Evolutionary conservation across 2,329 filamentous ascomycete genomes (phyloP).

Genomic region (Graphilbum ipis-grandicollis): DNA sequence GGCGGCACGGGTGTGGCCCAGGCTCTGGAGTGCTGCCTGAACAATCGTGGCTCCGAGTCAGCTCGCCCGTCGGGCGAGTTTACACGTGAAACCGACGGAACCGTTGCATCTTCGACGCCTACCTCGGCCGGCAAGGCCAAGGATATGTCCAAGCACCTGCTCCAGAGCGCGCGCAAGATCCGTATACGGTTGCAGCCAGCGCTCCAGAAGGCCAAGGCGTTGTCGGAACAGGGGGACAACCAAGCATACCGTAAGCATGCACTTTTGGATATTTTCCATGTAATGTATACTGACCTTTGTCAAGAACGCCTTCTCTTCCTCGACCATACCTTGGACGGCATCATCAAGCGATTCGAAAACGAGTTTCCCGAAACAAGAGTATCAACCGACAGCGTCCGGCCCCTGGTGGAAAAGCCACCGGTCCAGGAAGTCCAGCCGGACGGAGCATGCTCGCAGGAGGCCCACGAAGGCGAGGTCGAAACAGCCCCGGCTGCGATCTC

Average conservation of each 20-base stretch:
- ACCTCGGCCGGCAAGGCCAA: constrained; percentile 43
- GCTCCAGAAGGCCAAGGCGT: constrained; percentile 53
- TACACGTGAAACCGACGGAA: constrained; percentile 32
- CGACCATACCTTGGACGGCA: constrained; percentile 71
- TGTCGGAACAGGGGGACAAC: constrained; percentile 46
- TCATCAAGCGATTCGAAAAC: constrained; percentile 90
- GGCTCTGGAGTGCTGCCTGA: constrained; percentile 75
- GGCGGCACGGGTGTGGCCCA: constrained; percentile 91
- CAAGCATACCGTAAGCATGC: constrained; percentile 60
- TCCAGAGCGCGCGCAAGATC: constrained; percentile 80
- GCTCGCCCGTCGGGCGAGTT: constrained; percentile 34
- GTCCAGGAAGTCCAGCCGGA: constrained; percentile 7
- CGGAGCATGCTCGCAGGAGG: constrained; percentile 5
- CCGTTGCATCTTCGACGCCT: constrained; percentile 17
- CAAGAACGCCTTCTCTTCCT: constrained; percentile 66
- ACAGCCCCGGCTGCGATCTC: constrained; percentile 21
- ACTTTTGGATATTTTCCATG: too few species aligned
- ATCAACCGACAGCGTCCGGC: constrained; percentile 14
- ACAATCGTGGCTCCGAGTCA: constrained; percentile 56
- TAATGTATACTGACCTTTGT: constrained; percentile 13
- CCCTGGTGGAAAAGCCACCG: constrained; percentile 8
- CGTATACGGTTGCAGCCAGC: constrained; percentile 68
- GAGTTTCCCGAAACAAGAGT: constrained; percentile 80
- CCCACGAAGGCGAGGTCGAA: constrained; percentile 1
- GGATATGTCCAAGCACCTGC: constrained; percentile 82